These are phyloP conservation scores for Wickerhamomyces pijperi DNA, from an alignment of 805 yeast species.

Conservation along the genomic window DNA sequence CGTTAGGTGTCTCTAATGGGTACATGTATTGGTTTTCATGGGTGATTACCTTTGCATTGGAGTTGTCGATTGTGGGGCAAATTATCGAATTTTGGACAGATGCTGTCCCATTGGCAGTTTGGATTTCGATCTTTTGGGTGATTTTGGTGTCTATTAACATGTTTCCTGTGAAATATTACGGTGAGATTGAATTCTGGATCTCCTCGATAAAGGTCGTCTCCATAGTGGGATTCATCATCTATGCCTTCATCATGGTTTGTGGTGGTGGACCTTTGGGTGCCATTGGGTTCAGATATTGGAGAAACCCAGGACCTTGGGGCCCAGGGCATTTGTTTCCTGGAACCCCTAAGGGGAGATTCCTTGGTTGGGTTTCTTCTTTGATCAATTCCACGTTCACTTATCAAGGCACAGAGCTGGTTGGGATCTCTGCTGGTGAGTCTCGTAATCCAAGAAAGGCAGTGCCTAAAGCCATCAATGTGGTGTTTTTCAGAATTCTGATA, in stretches of 20 bases:
- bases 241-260: slow-evolving; percentile 60
- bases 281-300: slow-evolving; percentile 73
- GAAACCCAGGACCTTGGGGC: slow-evolving; percentile 70
- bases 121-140: slow-evolving; percentile 61
- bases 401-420: slow-evolving; percentile 71
- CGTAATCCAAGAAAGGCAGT: slow-evolving; percentile 60
- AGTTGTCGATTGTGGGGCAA: slow-evolving; percentile 62
- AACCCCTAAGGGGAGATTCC: slow-evolving; percentile 42
- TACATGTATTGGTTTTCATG: slow-evolving; percentile 72
- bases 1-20: slow-evolving; percentile 63
- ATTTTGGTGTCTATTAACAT: slow-evolving; percentile 41
- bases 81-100: slow-evolving; percentile 53
- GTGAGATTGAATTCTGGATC: slow-evolving; percentile 70
- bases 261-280: slow-evolving; percentile 66
- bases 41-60: slow-evolving; percentile 69
- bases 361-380: slow-evolving; percentile 62
- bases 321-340: slow-evolving; percentile 44
- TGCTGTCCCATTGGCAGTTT: slow-evolving; percentile 60
- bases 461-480: slow-evolving; percentile 63
- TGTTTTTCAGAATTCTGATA: slow-evolving; percentile 49
- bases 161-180: slow-evolving; percentile 60
- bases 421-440: slow-evolving; percentile 68
- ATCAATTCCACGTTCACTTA: slow-evolving; percentile 68
- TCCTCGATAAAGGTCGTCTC: slow-evolving; percentile 58
- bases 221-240: slow-evolving; percentile 56